A percentile compares a stretch with the other conserved stretches of the same genome.
phyloP scores from a whole-genome alignment of 2,329 filamentous ascomycete species.

The Gyromitra esculenta region DNA sequence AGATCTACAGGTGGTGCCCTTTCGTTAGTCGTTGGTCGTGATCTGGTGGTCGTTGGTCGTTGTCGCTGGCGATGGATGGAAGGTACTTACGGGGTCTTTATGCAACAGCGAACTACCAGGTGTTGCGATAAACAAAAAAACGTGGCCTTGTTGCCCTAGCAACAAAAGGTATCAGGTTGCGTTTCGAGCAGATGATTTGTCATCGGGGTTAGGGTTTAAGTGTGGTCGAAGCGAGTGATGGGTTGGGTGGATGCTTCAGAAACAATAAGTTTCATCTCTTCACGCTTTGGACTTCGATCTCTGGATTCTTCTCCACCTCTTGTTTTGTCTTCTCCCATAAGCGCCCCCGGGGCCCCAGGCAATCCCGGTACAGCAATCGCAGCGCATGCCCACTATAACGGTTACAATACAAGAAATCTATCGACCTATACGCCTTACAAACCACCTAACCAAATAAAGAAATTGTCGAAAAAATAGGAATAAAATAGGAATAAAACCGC shows the following conservation, averaged over 20 bases:
- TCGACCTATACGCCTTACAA: conserved; percentile 37
- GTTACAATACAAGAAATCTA: conserved; percentile 35
- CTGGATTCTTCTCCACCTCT: conserved; percentile 21
- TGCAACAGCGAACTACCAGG: conserved; percentile 38
- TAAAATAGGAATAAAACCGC: conserved; percentile 12
- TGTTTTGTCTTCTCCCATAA: conserved; percentile 4
- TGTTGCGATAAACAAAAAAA: conserved; percentile 46
- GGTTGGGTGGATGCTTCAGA: background rate
- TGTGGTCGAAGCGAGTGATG: conserved; percentile 5
- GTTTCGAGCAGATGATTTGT: conserved; percentile 11
- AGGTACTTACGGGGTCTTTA: conserved; percentile 45
- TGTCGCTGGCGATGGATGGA: conserved; percentile 13
- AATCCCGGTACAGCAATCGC: background rate
- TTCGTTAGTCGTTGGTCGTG: conserved; percentile 27
- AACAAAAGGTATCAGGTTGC: conserved; percentile 7
- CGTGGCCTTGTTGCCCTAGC: conserved; percentile 44
- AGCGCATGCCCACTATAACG: background rate
- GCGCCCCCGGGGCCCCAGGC: background rate
- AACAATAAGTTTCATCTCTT: background rate
- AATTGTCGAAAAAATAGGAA: background rate
- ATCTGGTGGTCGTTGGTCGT: conserved; percentile 18
- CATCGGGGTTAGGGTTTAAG: conserved; percentile 39
- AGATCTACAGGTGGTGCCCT: conserved; percentile 12
- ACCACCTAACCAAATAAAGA: conserved; percentile 22
- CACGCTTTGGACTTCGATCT: background rate